phyloP scores from a whole-genome alignment of 2,329 filamentous ascomycete species.

The Emmonsiellopsis sp. region DNA sequence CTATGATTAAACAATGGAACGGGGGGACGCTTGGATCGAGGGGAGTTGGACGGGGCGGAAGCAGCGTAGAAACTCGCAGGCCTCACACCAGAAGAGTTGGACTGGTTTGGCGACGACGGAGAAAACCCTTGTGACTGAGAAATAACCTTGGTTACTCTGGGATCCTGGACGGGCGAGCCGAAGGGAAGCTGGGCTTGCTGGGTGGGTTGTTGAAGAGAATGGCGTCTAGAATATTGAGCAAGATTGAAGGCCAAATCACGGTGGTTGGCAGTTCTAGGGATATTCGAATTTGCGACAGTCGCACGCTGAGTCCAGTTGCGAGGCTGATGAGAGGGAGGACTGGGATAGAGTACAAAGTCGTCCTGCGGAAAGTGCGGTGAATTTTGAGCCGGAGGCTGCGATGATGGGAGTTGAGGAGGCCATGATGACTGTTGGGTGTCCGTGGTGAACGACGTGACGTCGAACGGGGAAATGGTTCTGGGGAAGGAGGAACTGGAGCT shows the following conservation, averaged over 20 bases:
- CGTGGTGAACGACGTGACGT: slow-evolving; percentile 40
- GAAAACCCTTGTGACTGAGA: slow-evolving; percentile 29
- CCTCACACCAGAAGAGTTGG: slow-evolving; percentile 23
- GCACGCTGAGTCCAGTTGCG: slow-evolving; percentile 25
- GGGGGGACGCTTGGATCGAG: slow-evolving; percentile 26
- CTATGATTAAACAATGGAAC: slow-evolving; percentile 28
- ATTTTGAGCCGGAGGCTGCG: slow-evolving; percentile 33
- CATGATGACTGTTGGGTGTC: slow-evolving; percentile 39
- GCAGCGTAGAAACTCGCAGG: slow-evolving; percentile 24
- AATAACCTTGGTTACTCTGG: slow-evolving; percentile 30
- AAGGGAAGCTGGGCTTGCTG: neutral
- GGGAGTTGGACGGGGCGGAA: slow-evolving; percentile 30
- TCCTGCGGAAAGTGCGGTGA: slow-evolving; percentile 19
- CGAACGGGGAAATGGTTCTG: slow-evolving; percentile 28
- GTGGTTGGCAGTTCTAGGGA: slow-evolving; percentile 27
- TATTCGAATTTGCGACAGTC: slow-evolving; percentile 23
- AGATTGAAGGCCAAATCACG: slow-evolving; percentile 20
- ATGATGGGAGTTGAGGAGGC: slow-evolving; percentile 35
- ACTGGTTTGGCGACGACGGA: slow-evolving; percentile 29
- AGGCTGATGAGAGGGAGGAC: slow-evolving; percentile 18
- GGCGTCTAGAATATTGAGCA: slow-evolving; percentile 25
- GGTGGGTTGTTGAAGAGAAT: slow-evolving; percentile 16
- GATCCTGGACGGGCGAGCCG: slow-evolving; percentile 23
- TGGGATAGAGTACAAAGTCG: slow-evolving; percentile 39
- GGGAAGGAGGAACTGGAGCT: slow-evolving; percentile 31